These are phyloP conservation scores for Geotrichum fermentans DNA, from an alignment of 1,139 yeast genomes.

Conservation along the genomic window DNA sequence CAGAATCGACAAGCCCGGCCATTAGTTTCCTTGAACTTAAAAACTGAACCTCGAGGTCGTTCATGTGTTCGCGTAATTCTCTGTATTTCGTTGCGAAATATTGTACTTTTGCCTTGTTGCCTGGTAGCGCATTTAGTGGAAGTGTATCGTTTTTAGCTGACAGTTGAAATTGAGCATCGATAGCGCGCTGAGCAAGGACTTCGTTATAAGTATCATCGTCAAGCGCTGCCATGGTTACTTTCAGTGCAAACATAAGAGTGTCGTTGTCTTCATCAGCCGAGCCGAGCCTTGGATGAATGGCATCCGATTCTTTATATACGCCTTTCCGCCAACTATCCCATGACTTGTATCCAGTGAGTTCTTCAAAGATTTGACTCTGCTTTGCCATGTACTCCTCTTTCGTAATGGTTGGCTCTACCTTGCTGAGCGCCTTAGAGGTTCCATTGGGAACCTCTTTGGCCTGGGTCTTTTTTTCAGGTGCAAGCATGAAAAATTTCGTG, in stretches of 20 bases:
- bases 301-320: background rate
- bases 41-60: slow-evolving; percentile 12
- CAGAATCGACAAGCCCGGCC: slow-evolving; percentile 5
- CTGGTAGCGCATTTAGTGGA: background rate
- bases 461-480: background rate
- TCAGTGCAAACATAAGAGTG: slow-evolving; percentile 22
- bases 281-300: background rate
- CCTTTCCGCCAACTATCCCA: slow-evolving; percentile 21
- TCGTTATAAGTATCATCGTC: slow-evolving; percentile 26
- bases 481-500: background rate
- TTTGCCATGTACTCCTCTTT: slow-evolving; percentile 25
- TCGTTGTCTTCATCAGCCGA: slow-evolving; percentile 17
- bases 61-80: slow-evolving; percentile 1
- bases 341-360: slow-evolving; percentile 24
- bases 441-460: no score
- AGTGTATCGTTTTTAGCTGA: background rate
- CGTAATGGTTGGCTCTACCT: slow-evolving; percentile 21
- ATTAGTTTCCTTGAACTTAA: slow-evolving; percentile 9
- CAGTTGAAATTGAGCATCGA: slow-evolving; percentile 5
- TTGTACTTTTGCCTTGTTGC: background rate
- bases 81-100: slow-evolving; percentile 6
- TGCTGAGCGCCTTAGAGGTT: no score
- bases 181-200: slow-evolving; percentile 19
- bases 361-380: slow-evolving; percentile 25
- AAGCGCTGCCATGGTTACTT: slow-evolving; percentile 24